A percentile compares a stretch with the other conserved stretches of the same genome.
Conservation (phyloP, 2,329 filamentous ascomycete species). For the Paracamarosporium sp. region DNA sequence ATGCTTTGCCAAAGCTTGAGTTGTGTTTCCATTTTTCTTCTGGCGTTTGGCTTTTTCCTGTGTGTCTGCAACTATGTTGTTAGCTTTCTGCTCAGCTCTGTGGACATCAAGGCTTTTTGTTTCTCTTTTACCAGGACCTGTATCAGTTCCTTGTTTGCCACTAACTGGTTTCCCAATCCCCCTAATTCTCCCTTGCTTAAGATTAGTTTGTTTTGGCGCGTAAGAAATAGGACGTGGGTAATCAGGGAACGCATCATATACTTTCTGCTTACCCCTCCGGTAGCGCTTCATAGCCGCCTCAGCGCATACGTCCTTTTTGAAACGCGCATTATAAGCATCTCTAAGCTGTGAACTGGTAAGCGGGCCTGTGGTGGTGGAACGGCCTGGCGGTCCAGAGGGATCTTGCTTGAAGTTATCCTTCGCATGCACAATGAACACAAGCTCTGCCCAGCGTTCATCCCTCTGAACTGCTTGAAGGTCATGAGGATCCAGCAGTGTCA, state of each 20-base stretch:
- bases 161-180: neutral
- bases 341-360: neutral
- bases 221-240: neutral
- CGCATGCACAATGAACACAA: neutral
- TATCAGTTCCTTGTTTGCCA: neutral
- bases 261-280: neutral
- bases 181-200: neutral
- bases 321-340: neutral
- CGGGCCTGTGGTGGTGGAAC: neutral
- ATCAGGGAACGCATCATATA: neutral
- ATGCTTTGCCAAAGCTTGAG: neutral
- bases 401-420: neutral
- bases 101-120: neutral
- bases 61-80: neutral
- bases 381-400: neutral
- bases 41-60: neutral
- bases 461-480: neutral
- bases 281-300: neutral
- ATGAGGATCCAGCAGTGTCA: neutral
- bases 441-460: neutral
- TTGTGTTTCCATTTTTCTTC: no score
- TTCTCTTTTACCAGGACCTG: neutral
- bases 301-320: neutral
- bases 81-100: neutral
- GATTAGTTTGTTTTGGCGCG: neutral